Conservation (phyloP, 208 protist species). For the Leishmania major region DNA sequence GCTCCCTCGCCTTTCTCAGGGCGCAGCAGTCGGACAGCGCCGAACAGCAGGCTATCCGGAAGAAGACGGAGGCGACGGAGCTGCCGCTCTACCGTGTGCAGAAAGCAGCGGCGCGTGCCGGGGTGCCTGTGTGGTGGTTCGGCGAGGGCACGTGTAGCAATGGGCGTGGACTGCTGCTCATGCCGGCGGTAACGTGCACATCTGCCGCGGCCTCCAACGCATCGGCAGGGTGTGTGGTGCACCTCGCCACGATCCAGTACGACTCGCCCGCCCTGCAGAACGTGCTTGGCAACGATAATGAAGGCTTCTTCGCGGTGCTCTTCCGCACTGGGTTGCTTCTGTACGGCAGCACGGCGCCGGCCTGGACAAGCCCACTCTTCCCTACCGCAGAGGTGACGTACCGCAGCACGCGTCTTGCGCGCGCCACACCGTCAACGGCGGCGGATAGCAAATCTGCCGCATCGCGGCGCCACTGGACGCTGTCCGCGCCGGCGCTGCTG, state of each 20-base stretch:
- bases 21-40: constrained; percentile 20
- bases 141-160: constrained; percentile 76
- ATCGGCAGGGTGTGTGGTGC: constrained; percentile 27
- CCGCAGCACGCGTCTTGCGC: constrained; percentile 8
- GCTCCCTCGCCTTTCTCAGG: constrained; percentile 31
- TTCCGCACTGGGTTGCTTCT: constrained; percentile 50
- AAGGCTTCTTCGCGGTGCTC: constrained; percentile 31
- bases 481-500: constrained; percentile 21
- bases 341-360: constrained; percentile 57
- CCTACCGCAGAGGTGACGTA: constrained; percentile 45
- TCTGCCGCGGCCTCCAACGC: not conserved
- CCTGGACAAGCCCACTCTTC: constrained; percentile 62
- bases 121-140: constrained; percentile 67
- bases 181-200: constrained; percentile 18
- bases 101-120: constrained; percentile 25
- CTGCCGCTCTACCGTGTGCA: constrained; percentile 37
- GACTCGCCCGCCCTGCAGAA: constrained; percentile 63
- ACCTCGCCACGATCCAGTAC: constrained; percentile 53
- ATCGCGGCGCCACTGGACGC: constrained; percentile 13
- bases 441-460: not conserved
- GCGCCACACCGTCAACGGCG: not conserved
- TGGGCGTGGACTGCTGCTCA: constrained; percentile 64
- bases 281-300: constrained; percentile 41
- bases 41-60: not conserved
- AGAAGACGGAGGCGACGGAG: constrained; percentile 16